These are phyloP conservation scores for Musa schizocarpa DNA, from an alignment of 176 grass and related monocot species.

Conservation along the genomic window DNA sequence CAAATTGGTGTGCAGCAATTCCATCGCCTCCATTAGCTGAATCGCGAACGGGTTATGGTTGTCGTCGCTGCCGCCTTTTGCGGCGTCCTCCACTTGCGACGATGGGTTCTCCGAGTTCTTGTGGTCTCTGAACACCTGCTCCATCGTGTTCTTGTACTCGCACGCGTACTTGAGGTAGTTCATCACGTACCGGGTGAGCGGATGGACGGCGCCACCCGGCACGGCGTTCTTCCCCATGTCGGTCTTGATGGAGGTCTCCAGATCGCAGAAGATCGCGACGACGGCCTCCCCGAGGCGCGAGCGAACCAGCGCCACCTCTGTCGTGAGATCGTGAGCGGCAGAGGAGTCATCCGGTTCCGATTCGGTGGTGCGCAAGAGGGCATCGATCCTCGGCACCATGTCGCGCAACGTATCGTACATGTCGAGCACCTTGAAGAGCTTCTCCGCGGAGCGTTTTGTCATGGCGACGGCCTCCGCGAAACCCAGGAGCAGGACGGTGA, in stretches of 20 bases:
- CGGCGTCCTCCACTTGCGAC: not conserved
- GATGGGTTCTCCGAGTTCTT: slow-evolving; percentile 9
- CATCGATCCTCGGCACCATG: slow-evolving; percentile 30
- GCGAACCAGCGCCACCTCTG: slow-evolving; percentile 37
- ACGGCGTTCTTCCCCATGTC: slow-evolving; percentile 48
- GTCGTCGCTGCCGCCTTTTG: not conserved
- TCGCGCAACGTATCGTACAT: slow-evolving; percentile 79
- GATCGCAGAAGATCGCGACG: slow-evolving; percentile 69
- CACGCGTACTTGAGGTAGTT: slow-evolving; percentile 84
- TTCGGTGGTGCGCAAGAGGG: slow-evolving; percentile 10
- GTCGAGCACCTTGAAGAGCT: slow-evolving; percentile 97
- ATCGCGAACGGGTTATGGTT: slow-evolving; percentile 43
- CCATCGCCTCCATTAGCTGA: slow-evolving; percentile 71
- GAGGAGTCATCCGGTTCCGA: not conserved
- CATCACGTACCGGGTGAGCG: slow-evolving; percentile 73
- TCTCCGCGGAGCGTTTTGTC: slow-evolving; percentile 63
- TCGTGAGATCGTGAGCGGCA: slow-evolving; percentile 29
- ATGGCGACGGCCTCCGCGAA: slow-evolving; percentile 69
- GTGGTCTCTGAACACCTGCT: slow-evolving; percentile 73
- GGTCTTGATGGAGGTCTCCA: slow-evolving; percentile 77
- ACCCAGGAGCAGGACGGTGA: slow-evolving; percentile 51
- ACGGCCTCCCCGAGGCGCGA: slow-evolving; percentile 58
- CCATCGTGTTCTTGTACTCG: slow-evolving; percentile 74
- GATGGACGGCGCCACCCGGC: slow-evolving; percentile 69
- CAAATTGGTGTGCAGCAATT: slow-evolving; percentile 58